A percentile compares a stretch with the other conserved stretches of the same genome.
Evolutionary conservation across 805 yeast species (phyloP).

Genomic region (Zygosaccharomyces kombuchaensis): DNA sequence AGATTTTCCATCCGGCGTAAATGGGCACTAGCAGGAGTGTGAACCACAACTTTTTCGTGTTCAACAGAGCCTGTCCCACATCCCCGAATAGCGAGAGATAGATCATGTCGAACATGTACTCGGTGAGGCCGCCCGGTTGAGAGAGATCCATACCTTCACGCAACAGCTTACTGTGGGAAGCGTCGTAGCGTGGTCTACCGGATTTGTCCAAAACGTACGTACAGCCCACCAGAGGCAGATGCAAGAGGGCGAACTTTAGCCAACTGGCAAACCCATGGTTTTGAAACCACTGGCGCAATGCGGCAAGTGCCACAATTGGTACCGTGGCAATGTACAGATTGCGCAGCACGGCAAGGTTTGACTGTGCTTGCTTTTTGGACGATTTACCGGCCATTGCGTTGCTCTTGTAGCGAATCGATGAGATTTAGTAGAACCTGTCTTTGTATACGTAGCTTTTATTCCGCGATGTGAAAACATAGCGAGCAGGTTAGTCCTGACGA

Average conservation of each 20-base stretch:
- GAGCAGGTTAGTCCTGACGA: no score
- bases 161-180: slow-evolving; percentile 35
- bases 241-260: slow-evolving; percentile 24
- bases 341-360: slow-evolving; percentile 21
- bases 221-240: slow-evolving; percentile 36
- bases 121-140: slow-evolving; percentile 44
- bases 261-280: slow-evolving; percentile 19
- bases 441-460: no score
- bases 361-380: slow-evolving; percentile 47
- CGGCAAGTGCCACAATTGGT: slow-evolving; percentile 29
- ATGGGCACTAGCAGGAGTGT: slow-evolving; percentile 36
- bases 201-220: slow-evolving; percentile 44
- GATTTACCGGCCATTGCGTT: slow-evolving; percentile 55
- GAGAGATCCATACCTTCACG: slow-evolving; percentile 47
- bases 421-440: no score
- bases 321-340: slow-evolving; percentile 26
- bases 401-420: no score
- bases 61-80: slow-evolving; percentile 41
- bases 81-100: slow-evolving; percentile 51
- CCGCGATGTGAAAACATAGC: no score
- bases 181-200: slow-evolving; percentile 47
- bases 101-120: slow-evolving; percentile 51
- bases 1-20: slow-evolving; percentile 44
- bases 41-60: slow-evolving; percentile 47
- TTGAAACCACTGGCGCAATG: slow-evolving; percentile 37